phyloP scores from a whole-genome alignment of 108 stramenopile genomes.

The Stephanodiscus minutulus region DNA sequence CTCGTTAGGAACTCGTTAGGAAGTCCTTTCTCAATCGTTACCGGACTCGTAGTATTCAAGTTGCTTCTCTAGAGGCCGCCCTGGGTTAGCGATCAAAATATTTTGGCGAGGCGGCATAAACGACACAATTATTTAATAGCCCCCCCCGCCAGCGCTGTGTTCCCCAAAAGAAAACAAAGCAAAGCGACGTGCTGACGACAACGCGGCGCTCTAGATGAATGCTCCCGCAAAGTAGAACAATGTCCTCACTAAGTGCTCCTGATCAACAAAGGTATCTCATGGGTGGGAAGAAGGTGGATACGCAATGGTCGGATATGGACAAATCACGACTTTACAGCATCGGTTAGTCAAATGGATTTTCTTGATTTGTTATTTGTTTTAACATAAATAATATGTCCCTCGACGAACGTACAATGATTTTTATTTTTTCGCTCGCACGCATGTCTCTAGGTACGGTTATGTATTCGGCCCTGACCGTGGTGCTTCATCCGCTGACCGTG shows the following conservation, averaged over 20 bases:
- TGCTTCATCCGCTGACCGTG: constrained; percentile 54
- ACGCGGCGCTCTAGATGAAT: too few species aligned
- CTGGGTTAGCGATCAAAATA: too few species aligned
- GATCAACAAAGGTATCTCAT: background rate
- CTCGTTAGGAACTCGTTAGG: too few species aligned
- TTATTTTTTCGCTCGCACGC: background rate
- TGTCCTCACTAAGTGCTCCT: background rate
- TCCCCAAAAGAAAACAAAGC: too few species aligned
- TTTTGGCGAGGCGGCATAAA: too few species aligned
- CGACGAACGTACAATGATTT: background rate
- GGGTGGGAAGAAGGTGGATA: background rate
- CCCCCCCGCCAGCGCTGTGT: too few species aligned
- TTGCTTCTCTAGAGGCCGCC: too few species aligned
- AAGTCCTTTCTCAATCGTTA: too few species aligned
- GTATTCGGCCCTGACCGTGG: constrained; percentile 46
- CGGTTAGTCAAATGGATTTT: constrained; percentile 1
- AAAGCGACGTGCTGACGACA: too few species aligned
- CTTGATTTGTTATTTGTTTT: constrained; percentile 9
- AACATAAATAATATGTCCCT: too few species aligned
- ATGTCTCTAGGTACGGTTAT: constrained; percentile 28
- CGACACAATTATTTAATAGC: too few species aligned
- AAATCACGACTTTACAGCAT: constrained; percentile 38
- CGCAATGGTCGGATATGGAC: constrained; percentile 45
- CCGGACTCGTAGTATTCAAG: too few species aligned
- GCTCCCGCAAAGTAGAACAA: background rate